Conservation (phyloP, 2,329 filamentous ascomycete genomes). For the Sporothrix inflata region DNA sequence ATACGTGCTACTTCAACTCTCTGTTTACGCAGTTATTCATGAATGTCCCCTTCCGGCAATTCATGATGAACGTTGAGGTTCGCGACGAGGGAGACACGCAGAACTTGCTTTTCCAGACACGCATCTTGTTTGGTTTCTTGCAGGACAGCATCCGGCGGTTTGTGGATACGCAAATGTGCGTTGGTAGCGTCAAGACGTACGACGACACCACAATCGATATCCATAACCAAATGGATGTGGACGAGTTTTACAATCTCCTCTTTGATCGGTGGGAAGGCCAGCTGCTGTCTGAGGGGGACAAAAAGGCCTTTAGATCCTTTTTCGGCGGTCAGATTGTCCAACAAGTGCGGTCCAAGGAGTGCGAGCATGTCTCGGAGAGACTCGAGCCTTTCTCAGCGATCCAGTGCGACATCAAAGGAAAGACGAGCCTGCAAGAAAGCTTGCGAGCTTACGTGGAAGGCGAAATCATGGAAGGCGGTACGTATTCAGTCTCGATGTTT, state of each 20-base stretch:
- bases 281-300: slow-evolving; percentile 68
- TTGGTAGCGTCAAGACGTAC: slow-evolving; percentile 77
- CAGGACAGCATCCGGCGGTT: slow-evolving; percentile 77
- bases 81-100: slow-evolving; percentile 61
- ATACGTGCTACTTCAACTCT: slow-evolving; percentile 97
- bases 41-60: slow-evolving; percentile 84
- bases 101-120: slow-evolving; percentile 73
- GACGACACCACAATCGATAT: slow-evolving; percentile 84
- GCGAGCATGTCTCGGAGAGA: slow-evolving; percentile 87
- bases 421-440: slow-evolving; percentile 80
- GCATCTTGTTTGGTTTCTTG: slow-evolving; percentile 81
- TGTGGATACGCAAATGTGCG: slow-evolving; percentile 73
- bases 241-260: slow-evolving; percentile 94
- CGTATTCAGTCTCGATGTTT: slow-evolving; percentile 35
- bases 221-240: slow-evolving; percentile 93
- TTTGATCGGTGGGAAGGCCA: slow-evolving; percentile 91
- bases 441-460: slow-evolving; percentile 94
- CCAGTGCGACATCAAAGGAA: slow-evolving; percentile 95
- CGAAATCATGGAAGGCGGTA: slow-evolving; percentile 90
- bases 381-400: slow-evolving; percentile 92
- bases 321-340: slow-evolving; percentile 92
- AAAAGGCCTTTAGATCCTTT: slow-evolving; percentile 75
- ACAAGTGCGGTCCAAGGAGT: slow-evolving; percentile 94
- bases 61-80: slow-evolving; percentile 71
- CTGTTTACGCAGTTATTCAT: slow-evolving; percentile 94